Evolutionary conservation across 1,284 basidiomycete species (phyloP), one percentile per base, ranked within the genome.

Genomic region (Heterobasidion occidentale): DNA sequence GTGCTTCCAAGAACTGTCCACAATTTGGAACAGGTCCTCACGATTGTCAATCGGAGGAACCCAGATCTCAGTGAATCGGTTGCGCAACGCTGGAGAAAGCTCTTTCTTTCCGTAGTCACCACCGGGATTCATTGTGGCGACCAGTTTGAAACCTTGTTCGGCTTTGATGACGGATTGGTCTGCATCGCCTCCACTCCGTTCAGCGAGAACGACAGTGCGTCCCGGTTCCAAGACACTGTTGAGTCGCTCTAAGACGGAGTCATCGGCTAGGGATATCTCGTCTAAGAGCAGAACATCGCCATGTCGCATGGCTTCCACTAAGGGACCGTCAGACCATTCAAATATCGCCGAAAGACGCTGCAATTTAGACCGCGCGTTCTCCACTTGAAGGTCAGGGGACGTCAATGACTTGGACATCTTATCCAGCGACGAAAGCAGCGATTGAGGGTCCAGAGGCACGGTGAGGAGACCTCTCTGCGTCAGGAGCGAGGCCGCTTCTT

Each of bases 21-120:
- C 78, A 63, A 99, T 98, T 64, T 90, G 79, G 56, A 84, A 75
- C 27, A 97, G 73, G 68, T 99, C 97, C 6, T 68, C 68, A 34
- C 86, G 78, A 59, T 87, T 79, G 58, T 92, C 85, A 45, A 99
- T 83, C 12, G 88, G 77, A 2, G 97, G 96, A 0, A 99, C 97
- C 95, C 95, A 99, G 47, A 99, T 97, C 69, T 99, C 97, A 9
- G 97, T 99, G 73, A 99, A 99, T 14, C 97, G 87, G 73, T 99
- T 99, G 33, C 97, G 84, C 49, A 99, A 77, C 0, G 97, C 97
- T 34, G 96, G 96, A 0, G 95, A 98, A 3, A 99, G 78, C 68
- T 99, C 97, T 70, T 99, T 99, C 76, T 99, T 99, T 45, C 97
- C 97, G 65, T 97, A 99, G 69, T 99, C 97, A 42, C 97, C 97